A percentile compares a stretch with the other conserved stretches of the same genome.
Evolutionary conservation across 345 rosid species (phyloP).

Genomic region (Rhizophora apiculata): DNA sequence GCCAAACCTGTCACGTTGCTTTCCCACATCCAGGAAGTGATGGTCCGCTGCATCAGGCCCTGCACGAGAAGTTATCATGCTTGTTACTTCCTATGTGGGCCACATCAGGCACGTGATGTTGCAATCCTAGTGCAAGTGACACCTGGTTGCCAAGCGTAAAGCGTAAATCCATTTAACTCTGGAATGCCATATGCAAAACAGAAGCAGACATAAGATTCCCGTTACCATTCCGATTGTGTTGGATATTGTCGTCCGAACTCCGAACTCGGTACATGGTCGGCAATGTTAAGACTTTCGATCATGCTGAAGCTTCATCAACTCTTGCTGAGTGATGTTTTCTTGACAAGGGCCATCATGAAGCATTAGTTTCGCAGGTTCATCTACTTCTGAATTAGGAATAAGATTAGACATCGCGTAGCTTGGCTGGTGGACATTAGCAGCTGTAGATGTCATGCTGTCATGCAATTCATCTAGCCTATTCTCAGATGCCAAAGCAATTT

Average conservation of each 20-base stretch:
- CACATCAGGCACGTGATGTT: slow-evolving; percentile 43
- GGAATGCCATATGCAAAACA: slow-evolving; percentile 34
- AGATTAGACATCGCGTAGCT: slow-evolving; percentile 24
- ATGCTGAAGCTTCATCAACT: not conserved
- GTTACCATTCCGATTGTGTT: slow-evolving; percentile 13
- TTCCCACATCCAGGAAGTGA: slow-evolving; percentile 47
- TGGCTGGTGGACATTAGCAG: slow-evolving; percentile 21
- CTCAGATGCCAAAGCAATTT: slow-evolving; percentile 29
- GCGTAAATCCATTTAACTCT: slow-evolving; percentile 41
- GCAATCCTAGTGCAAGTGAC: slow-evolving; percentile 74
- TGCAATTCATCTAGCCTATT: slow-evolving; percentile 33
- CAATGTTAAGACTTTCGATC: slow-evolving; percentile 1
- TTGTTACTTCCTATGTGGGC: slow-evolving; percentile 29
- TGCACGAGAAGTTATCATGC: slow-evolving; percentile 31
- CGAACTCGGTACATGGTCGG: not conserved
- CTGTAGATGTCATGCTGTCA: slow-evolving; percentile 38
- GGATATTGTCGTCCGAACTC: too few relatives aligned
- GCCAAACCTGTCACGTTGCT: slow-evolving; percentile 56
- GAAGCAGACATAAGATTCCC: slow-evolving; percentile 34
- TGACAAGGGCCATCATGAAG: not conserved
- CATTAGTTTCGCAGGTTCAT: not conserved
- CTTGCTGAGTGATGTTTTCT: slow-evolving; percentile 3
- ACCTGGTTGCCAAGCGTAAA: slow-evolving; percentile 45
- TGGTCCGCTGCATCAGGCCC: slow-evolving; percentile 45
- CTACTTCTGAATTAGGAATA: slow-evolving; percentile 10